These are phyloP conservation scores for Mortierella hygrophila DNA, from an alignment of 192 early-diverging fungal genomes.

Conservation along the genomic window DNA sequence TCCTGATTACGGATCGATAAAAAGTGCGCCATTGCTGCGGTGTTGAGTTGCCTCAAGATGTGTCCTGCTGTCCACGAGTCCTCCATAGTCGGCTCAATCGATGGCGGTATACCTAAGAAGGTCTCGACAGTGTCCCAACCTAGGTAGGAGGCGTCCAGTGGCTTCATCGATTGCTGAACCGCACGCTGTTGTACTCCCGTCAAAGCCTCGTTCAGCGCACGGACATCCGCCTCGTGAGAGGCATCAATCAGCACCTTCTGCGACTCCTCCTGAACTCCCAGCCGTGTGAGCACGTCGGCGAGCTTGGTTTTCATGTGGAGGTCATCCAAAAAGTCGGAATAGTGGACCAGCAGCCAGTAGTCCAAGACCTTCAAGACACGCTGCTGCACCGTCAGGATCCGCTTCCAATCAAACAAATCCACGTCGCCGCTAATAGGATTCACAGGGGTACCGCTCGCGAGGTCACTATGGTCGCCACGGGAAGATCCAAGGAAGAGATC, in stretches of 20 bases:
- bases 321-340: slow-evolving; percentile 76
- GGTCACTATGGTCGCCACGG: not conserved
- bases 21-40: slow-evolving; percentile 51
- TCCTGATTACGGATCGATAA: slow-evolving; percentile 56
- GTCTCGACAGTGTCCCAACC: slow-evolving; percentile 26
- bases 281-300: slow-evolving; percentile 5
- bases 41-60: slow-evolving; percentile 53
- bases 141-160: slow-evolving; percentile 20
- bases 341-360: slow-evolving; percentile 72
- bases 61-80: slow-evolving; percentile 33
- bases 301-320: slow-evolving; percentile 61
- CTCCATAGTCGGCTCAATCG: slow-evolving; percentile 18
- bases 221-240: not conserved
- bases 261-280: slow-evolving; percentile 12
- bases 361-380: slow-evolving; percentile 67
- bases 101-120: slow-evolving; percentile 9
- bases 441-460: slow-evolving; percentile 21
- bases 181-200: slow-evolving; percentile 14
- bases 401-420: slow-evolving; percentile 48
- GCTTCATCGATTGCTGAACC: slow-evolving; percentile 35
- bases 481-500: slow-evolving; percentile 58
- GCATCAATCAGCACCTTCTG: slow-evolving; percentile 23
- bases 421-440: not conserved
- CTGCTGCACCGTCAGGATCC: slow-evolving; percentile 51
- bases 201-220: slow-evolving; percentile 2